Percentiles rank a stretch among this genome's conserved stretches.
These are phyloP conservation scores for Pseudopyricularia javanii DNA, from an alignment of 2,329 filamentous ascomycete genomes.

Conservation along the genomic window DNA sequence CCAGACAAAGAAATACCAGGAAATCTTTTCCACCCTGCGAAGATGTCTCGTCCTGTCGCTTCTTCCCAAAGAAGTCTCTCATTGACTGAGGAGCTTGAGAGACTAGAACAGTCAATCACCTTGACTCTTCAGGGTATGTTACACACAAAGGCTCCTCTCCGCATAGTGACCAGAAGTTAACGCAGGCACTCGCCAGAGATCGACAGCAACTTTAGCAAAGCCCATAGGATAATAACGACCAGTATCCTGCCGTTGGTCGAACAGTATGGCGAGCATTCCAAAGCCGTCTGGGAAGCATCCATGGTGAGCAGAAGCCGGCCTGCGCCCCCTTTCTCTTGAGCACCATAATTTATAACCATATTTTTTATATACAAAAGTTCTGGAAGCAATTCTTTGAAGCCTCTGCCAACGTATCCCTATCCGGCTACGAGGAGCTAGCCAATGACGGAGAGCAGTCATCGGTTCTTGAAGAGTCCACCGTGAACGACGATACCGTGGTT, in stretches of 20 bases:
- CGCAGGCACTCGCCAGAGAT: constrained; percentile 52
- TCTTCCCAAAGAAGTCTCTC: constrained; percentile 49
- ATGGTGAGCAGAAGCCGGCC: constrained; percentile 44
- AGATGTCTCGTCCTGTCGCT: constrained; percentile 37
- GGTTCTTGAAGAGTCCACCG: constrained; percentile 36
- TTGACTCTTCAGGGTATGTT: constrained; percentile 73
- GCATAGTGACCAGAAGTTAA: background rate
- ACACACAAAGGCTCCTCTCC: background rate
- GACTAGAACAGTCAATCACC: constrained; percentile 91
- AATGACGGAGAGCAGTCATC: constrained; percentile 47
- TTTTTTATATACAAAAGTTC: constrained; percentile 46
- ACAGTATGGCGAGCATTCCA: constrained; percentile 88
- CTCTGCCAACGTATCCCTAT: constrained; percentile 91
- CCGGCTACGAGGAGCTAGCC: constrained; percentile 77
- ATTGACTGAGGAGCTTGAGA: constrained; percentile 89
- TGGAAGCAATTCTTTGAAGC: constrained; percentile 99
- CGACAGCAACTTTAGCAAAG: constrained; percentile 94
- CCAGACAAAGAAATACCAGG: background rate
- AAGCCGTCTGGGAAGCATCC: constrained; percentile 90
- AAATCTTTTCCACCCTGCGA: background rate
- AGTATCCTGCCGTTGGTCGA: constrained; percentile 90
- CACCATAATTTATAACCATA: background rate
- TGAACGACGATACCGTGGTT: constrained; percentile 36
- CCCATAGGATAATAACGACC: constrained; percentile 88
- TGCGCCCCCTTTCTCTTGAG: background rate